Conservation (phyloP, 2,329 filamentous ascomycete genomes). For the Aureobasidium mangrovei region DNA sequence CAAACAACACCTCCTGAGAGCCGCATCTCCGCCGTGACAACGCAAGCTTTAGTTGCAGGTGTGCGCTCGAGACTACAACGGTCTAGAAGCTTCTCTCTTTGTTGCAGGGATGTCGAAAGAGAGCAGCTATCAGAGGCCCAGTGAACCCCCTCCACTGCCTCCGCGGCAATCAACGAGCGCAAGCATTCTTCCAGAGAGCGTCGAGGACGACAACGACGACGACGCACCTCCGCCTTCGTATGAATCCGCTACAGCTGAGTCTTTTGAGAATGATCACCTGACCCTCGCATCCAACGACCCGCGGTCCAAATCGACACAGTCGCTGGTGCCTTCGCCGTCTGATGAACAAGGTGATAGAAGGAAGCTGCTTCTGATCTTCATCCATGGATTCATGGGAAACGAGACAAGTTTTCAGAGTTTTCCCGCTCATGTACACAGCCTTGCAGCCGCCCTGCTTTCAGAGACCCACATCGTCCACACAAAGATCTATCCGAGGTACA, state of each 20-base stretch:
- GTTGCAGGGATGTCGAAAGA: background rate
- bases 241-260: background rate
- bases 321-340: constrained; percentile 31
- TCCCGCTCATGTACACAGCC: constrained; percentile 74
- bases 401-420: constrained; percentile 83
- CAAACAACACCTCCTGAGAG: constrained; percentile 10
- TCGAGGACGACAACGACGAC: constrained; percentile 16
- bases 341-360: constrained; percentile 32
- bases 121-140: background rate
- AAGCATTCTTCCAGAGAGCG: background rate
- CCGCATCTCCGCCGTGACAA: background rate
- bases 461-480: constrained; percentile 76
- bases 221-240: constrained; percentile 15
- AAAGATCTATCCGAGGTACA: constrained; percentile 76
- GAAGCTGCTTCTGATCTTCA: constrained; percentile 66
- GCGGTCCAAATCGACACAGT: constrained; percentile 38
- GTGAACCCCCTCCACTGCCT: constrained; percentile 11
- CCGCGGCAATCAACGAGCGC: background rate
- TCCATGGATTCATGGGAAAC: constrained; percentile 86
- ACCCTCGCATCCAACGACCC: constrained; percentile 27
- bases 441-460: constrained; percentile 56
- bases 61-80: background rate
- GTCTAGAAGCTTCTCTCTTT: background rate
- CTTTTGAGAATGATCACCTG: background rate
- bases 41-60: background rate